Percentiles rank a stretch among this genome's conserved stretches.
phyloP scores from a whole-genome alignment of 192 early-diverging fungal species.

The Gigaspora rosea region DNA sequence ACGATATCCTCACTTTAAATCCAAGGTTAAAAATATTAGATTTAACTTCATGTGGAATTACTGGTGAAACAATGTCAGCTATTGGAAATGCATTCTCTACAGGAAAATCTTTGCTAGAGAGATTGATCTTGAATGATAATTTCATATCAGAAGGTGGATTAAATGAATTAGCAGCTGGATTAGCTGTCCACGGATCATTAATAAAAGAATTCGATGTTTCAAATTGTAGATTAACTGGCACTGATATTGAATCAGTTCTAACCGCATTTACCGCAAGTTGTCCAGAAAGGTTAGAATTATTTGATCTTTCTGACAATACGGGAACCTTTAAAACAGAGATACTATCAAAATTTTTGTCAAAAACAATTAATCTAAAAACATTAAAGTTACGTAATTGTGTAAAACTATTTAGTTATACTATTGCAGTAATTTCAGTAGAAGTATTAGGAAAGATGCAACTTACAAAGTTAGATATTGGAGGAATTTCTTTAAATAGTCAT shows the following conservation, averaged over 20 bases:
- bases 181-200: background rate
- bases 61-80: conserved; percentile 8
- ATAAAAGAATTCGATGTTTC: conserved; percentile 23
- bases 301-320: conserved; percentile 14
- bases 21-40: conserved; percentile 16
- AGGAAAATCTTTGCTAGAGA: conserved; percentile 18
- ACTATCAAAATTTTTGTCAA: background rate
- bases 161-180: conserved; percentile 22
- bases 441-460: background rate
- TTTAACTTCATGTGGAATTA: conserved; percentile 25
- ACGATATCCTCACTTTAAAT: conserved; percentile 20
- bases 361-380: background rate
- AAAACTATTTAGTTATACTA: background rate
- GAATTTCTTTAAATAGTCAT: conserved; percentile 2
- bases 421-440: background rate
- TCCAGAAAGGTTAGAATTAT: background rate
- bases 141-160: background rate
- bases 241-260: background rate
- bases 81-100: conserved; percentile 17
- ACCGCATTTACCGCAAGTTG: conserved; percentile 1
- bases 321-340: background rate
- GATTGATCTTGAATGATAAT: conserved; percentile 5
- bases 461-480: conserved; percentile 27
- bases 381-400: conserved; percentile 21
- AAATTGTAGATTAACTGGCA: background rate